Evolutionary conservation across 768 basidiomycete genomes (phyloP).

Genomic region (Tylopilus felleus): DNA sequence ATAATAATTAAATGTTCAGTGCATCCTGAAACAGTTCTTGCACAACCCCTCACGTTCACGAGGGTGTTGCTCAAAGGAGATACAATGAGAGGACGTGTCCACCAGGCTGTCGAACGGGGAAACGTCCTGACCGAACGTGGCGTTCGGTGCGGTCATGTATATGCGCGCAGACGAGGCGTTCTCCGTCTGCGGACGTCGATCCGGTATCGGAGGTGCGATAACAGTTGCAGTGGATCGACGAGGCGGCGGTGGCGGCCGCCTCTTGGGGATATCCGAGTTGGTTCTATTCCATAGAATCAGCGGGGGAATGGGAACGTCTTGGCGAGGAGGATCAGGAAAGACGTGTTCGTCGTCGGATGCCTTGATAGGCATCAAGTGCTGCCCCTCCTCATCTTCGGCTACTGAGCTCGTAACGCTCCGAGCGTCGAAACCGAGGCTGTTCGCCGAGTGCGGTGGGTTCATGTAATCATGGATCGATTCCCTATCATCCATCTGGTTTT

Average conservation of each 20-base stretch:
- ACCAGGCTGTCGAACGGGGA: constrained; percentile 67
- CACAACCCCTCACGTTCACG: constrained; percentile 65
- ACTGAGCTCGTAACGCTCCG: constrained; percentile 42
- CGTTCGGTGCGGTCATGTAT: constrained; percentile 30
- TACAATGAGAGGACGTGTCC: constrained; percentile 47
- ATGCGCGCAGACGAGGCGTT: constrained; percentile 16
- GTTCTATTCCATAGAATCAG: constrained; percentile 25
- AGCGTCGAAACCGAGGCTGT: constrained; percentile 29
- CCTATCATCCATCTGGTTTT: constrained; percentile 25
- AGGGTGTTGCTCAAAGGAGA: constrained; percentile 61
- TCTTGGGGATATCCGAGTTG: constrained; percentile 29
- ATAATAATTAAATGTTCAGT: constrained; percentile 22
- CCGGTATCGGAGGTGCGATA: constrained; percentile 46
- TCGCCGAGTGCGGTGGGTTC: constrained; percentile 25
- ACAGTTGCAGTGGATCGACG: constrained; percentile 41
- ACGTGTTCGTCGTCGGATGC: constrained; percentile 23
- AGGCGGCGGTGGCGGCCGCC: constrained; percentile 60
- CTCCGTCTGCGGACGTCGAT: constrained; percentile 30
- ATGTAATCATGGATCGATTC: constrained; percentile 14
- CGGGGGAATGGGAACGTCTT: constrained; percentile 3
- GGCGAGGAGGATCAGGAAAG: constrained; percentile 24
- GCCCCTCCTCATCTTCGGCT: constrained; percentile 45
- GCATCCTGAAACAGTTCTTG: constrained; percentile 61
- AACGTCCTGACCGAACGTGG: constrained; percentile 37
- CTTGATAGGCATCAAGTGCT: constrained; percentile 30